Evolutionary conservation across 352 stramenopile genomes (phyloP).

Genomic region (Pythium sukuiense): DNA sequence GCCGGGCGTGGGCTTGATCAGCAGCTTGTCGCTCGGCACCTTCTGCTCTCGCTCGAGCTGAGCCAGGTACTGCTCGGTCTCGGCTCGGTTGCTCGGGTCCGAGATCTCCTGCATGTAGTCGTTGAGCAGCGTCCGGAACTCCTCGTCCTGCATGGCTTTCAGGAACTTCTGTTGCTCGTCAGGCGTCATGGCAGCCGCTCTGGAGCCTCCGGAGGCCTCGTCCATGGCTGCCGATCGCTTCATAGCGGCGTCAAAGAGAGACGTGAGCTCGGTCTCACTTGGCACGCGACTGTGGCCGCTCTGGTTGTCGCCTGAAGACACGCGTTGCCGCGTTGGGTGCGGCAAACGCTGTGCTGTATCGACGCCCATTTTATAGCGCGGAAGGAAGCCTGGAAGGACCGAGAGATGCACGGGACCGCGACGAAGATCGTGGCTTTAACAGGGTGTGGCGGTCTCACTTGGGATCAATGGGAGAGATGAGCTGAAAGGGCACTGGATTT

Average conservation of each 20-base stretch:
- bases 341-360: conserved; percentile 6
- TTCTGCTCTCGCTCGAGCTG: conserved; percentile 90
- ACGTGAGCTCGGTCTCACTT: conserved; percentile 43
- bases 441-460: neutral
- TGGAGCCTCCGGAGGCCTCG: neutral
- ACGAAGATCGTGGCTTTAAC: neutral
- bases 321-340: neutral
- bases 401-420: neutral
- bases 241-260: conserved; percentile 57
- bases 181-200: conserved; percentile 30
- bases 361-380: conserved; percentile 3
- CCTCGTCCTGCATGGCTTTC: conserved; percentile 87
- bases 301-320: conserved; percentile 20
- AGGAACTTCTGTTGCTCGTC: conserved; percentile 88
- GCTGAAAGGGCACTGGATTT: conserved; percentile 20
- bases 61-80: conserved; percentile 90
- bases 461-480: conserved; percentile 14
- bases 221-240: conserved; percentile 12
- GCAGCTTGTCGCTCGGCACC: conserved; percentile 80
- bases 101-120: conserved; percentile 95
- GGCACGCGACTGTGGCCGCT: conserved; percentile 18
- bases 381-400: neutral
- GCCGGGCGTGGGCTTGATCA: conserved; percentile 80
- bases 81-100: conserved; percentile 83
- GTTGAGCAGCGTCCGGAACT: conserved; percentile 91